Evolutionary conservation across 768 basidiomycete species (phyloP), one percentile per base, ranked within the genome.

Genomic region (Suillus cothurnatus): DNA sequence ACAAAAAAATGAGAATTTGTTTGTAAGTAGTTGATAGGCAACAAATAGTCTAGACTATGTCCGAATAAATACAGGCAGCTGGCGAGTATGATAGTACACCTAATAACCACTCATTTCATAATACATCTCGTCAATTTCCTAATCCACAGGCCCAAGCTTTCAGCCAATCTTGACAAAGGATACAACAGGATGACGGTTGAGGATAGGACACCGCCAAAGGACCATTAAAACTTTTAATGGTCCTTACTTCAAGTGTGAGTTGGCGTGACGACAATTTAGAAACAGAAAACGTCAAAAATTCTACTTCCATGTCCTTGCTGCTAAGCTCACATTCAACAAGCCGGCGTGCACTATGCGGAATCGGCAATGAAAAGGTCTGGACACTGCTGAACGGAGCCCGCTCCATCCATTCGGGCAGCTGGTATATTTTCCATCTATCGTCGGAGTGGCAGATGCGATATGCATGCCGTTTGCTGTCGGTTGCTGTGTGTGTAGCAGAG

Each of bases 61-160:
- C 21, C 9, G 4, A n/a, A 45, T 45, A n/a, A n/a, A n/a, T n/a
- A n/a, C n/a, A n/a, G n/a, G n/a, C n/a, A n/a, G n/a, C n/a, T n/a
- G n/a, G n/a, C n/a, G n/a, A n/a, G n/a, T n/a, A n/a, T n/a, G n/a
- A n/a, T n/a, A n/a, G n/a, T n/a, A n/a, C n/a, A n/a, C n/a, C n/a
- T 2, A 26, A 49, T 15, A 17, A 17, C 26, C 14, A 50, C 7
- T 34, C 34, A 11, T 34, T 2, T 11, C 34, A 34, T 34, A 14
- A 23, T 49, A 6, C 47, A 5, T 5, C 47, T 4, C 23, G 6
- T 49, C 50, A 50, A 17, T 2, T 50, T 28, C 50, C 50, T 50
- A 50, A 28, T 50, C 50, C 50, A 28, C 50, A 50, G 26, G 50
- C 50, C 50, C 50, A 50, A 28, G 50, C 50, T 50, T 50, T 28